Percentiles rank a stretch among this genome's conserved stretches.
phyloP scores from a whole-genome alignment of 495 filamentous ascomycete species.

The Daldinia decipiens region DNA sequence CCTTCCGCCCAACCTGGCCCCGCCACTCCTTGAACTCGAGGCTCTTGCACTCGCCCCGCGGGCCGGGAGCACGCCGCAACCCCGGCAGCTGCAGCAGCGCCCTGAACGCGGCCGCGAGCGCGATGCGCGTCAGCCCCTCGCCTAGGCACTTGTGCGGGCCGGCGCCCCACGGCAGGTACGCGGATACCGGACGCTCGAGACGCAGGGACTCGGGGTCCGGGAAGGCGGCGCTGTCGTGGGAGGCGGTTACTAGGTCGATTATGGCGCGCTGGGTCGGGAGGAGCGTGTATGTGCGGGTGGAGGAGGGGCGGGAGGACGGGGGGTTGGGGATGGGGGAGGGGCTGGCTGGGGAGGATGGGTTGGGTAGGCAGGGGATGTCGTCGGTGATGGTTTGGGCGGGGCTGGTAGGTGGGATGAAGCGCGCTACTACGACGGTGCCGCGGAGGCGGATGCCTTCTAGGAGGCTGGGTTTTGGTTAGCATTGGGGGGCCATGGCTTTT shows the following conservation, averaged over 20 bases:
- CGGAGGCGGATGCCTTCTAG: slow-evolving; percentile 73
- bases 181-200: slow-evolving; percentile 68
- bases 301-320: slow-evolving; percentile 3
- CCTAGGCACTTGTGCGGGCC: slow-evolving; percentile 69
- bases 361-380: slow-evolving; percentile 54
- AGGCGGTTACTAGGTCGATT: slow-evolving; percentile 66
- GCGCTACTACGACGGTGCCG: slow-evolving; percentile 67
- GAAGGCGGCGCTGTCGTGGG: slow-evolving; percentile 70
- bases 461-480: slow-evolving; percentile 44
- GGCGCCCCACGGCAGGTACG: slow-evolving; percentile 72
- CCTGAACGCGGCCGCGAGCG: slow-evolving; percentile 64
- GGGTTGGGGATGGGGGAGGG: slow-evolving; percentile 38
- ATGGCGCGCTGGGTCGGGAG: slow-evolving; percentile 49
- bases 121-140: slow-evolving; percentile 65
- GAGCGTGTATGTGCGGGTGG: slow-evolving; percentile 30
- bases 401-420: slow-evolving; percentile 53
- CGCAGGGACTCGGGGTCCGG: slow-evolving; percentile 69
- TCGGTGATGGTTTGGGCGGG: slow-evolving; percentile 60
- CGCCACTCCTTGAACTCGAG: slow-evolving; percentile 61
- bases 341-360: slow-evolving; percentile 18
- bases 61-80: slow-evolving; percentile 69
- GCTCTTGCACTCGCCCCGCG: slow-evolving; percentile 68
- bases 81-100: slow-evolving; percentile 40
- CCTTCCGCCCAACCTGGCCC: slow-evolving; percentile 42
- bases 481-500: neutral